Evolutionary conservation across 192 early-diverging fungal species (phyloP).

Genomic region (Entomortierella parvispora): DNA sequence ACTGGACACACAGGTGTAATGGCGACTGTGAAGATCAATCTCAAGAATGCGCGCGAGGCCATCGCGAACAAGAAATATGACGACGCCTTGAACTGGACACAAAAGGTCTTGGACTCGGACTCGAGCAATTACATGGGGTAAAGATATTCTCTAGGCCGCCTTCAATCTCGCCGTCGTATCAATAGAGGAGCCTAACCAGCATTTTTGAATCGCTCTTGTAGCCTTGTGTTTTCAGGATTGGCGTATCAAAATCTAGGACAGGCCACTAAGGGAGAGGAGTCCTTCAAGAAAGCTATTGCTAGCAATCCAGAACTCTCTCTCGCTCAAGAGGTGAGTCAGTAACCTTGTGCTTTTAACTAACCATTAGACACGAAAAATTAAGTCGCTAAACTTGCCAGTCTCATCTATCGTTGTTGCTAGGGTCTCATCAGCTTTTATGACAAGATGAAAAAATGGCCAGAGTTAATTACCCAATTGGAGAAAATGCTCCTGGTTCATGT

Average conservation of each 20-base stretch:
- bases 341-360: no score
- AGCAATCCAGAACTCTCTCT: slow-evolving; percentile 64
- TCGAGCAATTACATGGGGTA: slow-evolving; percentile 67
- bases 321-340: slow-evolving; percentile 74
- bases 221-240: slow-evolving; percentile 73
- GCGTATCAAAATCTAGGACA: slow-evolving; percentile 69
- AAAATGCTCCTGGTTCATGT: slow-evolving; percentile 49
- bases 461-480: slow-evolving; percentile 45
- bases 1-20: no score
- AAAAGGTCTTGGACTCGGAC: slow-evolving; percentile 59
- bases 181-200: no score
- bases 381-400: slow-evolving; percentile 1
- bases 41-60: slow-evolving; percentile 64
- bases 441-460: slow-evolving; percentile 51
- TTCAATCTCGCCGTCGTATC: not conserved
- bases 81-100: slow-evolving; percentile 60
- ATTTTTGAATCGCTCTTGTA: slow-evolving; percentile 19
- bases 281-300: slow-evolving; percentile 69
- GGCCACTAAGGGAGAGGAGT: slow-evolving; percentile 62
- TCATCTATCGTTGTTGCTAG: slow-evolving; percentile 19
- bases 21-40: slow-evolving; percentile 46
- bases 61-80: slow-evolving; percentile 58
- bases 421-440: slow-evolving; percentile 75
- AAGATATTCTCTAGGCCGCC: not conserved
- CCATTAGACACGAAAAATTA: no score